phyloP scores from a whole-genome alignment of 352 stramenopile species.

The Phytophthora cactorum region DNA sequence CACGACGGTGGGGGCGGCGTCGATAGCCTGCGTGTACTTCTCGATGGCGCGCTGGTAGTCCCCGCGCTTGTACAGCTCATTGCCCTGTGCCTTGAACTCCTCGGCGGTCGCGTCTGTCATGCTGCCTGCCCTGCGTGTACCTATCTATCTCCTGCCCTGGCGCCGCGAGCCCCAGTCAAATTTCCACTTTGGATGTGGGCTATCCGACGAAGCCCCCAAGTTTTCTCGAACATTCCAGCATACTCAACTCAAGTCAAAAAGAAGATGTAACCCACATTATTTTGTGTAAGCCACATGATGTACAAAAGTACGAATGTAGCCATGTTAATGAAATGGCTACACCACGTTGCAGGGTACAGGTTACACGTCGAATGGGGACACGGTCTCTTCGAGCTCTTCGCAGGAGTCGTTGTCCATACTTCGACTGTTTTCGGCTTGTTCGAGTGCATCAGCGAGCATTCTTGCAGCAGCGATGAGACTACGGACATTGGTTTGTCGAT shows the following conservation, averaged over 20 bases:
- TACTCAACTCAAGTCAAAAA: conserved; percentile 30
- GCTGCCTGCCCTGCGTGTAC: conserved; percentile 14
- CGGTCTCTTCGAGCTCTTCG: conserved; percentile 24
- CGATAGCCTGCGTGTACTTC: conserved; percentile 92
- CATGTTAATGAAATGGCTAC: conserved; percentile 19
- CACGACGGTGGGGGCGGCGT: conserved; percentile 81
- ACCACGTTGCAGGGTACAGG: conserved; percentile 1
- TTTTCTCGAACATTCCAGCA: conserved; percentile 42
- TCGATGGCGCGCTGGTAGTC: conserved; percentile 91
- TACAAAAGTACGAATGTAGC: conserved; percentile 24
- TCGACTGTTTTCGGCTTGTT: conserved; percentile 33
- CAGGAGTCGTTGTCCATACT: conserved; percentile 6
- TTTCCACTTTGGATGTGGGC: conserved; percentile 28
- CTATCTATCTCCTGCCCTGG: conserved; percentile 12
- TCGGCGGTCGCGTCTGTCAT: conserved; percentile 71
- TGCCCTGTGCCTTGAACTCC: conserved; percentile 88
- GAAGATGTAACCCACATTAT: neutral
- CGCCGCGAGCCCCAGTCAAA: conserved; percentile 32
- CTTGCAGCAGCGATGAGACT: conserved; percentile 55
- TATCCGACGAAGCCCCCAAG: conserved; percentile 1
- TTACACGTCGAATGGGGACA: conserved; percentile 13
- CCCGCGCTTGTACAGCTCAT: conserved; percentile 92
- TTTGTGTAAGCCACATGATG: conserved; percentile 6
- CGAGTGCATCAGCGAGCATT: conserved; percentile 54
- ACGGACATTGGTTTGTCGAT: conserved; percentile 34